phyloP scores from a whole-genome alignment of 257 asterid species.

The Oldenlandia corymbosa region DNA sequence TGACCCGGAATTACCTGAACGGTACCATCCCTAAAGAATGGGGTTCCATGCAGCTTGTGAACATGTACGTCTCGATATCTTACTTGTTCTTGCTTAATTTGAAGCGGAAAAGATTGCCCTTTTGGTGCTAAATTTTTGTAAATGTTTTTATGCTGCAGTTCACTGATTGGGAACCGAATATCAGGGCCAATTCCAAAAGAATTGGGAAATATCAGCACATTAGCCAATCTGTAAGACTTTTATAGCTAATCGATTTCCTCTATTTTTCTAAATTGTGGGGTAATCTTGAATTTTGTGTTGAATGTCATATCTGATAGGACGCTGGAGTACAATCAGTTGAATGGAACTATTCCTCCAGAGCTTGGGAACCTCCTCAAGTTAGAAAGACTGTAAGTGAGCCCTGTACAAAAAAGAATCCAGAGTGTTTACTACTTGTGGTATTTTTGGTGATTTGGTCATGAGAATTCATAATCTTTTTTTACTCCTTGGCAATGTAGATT shows the following conservation, averaged over 20 bases:
- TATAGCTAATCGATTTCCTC: background rate
- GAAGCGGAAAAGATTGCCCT: background rate
- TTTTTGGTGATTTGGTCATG: background rate
- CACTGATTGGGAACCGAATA: slow-evolving; percentile 51
- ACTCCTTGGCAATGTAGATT: slow-evolving; percentile 22
- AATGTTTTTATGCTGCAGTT: slow-evolving; percentile 31
- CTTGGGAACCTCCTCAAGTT: slow-evolving; percentile 44
- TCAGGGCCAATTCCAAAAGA: slow-evolving; percentile 50
- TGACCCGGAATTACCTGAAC: slow-evolving; percentile 55
- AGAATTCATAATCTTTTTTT: background rate
- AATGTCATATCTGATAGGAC: slow-evolving; percentile 21
- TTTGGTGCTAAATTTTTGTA: background rate
- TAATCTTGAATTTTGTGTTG: background rate
- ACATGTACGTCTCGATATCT: slow-evolving; percentile 29
- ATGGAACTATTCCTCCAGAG: slow-evolving; percentile 65
- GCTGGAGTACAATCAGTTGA: slow-evolving; percentile 51
- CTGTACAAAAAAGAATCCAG: background rate
- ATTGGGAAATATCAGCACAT: slow-evolving; percentile 58
- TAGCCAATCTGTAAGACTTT: slow-evolving; percentile 13
- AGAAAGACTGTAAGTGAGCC: slow-evolving; percentile 43
- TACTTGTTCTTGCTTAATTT: background rate
- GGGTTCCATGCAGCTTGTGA: slow-evolving; percentile 46
- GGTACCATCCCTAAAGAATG: slow-evolving; percentile 63
- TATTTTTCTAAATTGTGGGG: background rate
- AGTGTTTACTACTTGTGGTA: background rate